phyloP scores from a whole-genome alignment of 352 stramenopile species.

The Pythium periplocum region DNA sequence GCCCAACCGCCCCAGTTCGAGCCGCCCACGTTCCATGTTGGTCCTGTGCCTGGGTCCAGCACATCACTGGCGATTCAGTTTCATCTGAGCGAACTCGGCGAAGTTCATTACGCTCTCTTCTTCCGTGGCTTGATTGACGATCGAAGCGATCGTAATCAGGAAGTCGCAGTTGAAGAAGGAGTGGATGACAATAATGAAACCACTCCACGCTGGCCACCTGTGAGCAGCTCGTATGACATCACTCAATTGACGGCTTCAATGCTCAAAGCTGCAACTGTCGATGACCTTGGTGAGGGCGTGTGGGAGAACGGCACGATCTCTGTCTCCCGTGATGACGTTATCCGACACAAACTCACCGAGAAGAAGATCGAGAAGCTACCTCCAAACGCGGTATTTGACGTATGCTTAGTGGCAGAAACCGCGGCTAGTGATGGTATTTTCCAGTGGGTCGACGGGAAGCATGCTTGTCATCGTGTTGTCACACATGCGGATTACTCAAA shows the following conservation, averaged over 20 bases:
- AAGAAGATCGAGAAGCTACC: constrained; percentile 66
- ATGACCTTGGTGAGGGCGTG: constrained; percentile 54
- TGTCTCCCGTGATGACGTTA: constrained; percentile 62
- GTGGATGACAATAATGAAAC: neutral
- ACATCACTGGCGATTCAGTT: constrained; percentile 49
- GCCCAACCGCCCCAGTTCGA: constrained; percentile 34
- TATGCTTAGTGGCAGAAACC: constrained; percentile 72
- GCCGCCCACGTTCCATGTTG: constrained; percentile 26
- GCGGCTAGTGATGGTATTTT: constrained; percentile 64
- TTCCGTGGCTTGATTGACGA: constrained; percentile 49
- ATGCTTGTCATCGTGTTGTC: constrained; percentile 37
- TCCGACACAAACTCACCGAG: constrained; percentile 31
- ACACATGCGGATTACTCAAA: constrained; percentile 82
- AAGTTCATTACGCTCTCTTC: constrained; percentile 76
- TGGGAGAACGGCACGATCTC: constrained; percentile 75
- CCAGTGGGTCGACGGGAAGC: constrained; percentile 25
- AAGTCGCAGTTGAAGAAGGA: neutral
- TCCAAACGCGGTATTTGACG: constrained; percentile 61
- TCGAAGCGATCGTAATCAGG: constrained; percentile 13
- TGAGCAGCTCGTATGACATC: constrained; percentile 39
- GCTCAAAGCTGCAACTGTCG: constrained; percentile 47
- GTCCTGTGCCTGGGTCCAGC: constrained; percentile 32
- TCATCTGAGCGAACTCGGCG: constrained; percentile 44
- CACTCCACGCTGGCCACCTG: constrained; percentile 36
- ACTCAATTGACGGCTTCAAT: constrained; percentile 30